Conservation (phyloP, 2,329 filamentous ascomycete species). For the Colletotrichum lupini region DNA sequence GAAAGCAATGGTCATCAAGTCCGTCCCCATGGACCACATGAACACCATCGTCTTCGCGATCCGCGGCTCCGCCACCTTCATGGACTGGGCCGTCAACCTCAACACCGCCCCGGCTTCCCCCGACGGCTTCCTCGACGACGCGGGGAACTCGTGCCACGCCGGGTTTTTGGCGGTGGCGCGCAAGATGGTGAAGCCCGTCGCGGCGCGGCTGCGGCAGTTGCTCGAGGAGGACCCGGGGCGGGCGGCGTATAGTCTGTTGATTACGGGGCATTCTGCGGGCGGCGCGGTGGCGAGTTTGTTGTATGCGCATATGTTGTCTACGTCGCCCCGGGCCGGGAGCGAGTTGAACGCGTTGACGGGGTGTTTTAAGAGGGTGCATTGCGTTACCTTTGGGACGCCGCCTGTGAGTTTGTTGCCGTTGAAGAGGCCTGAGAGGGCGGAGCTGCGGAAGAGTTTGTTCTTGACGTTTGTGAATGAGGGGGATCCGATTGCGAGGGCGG, state of each 20-base stretch:
- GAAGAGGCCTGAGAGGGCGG: slow-evolving; percentile 61
- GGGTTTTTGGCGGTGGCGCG: slow-evolving; percentile 82
- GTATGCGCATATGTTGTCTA: slow-evolving; percentile 81
- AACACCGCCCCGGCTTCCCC: slow-evolving; percentile 75
- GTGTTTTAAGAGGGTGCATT: slow-evolving; percentile 84
- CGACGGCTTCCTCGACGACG: slow-evolving; percentile 78
- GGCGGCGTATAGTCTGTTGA: slow-evolving; percentile 75
- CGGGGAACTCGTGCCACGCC: slow-evolving; percentile 80
- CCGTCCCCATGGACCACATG: slow-evolving; percentile 80
- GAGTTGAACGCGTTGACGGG: slow-evolving; percentile 77
- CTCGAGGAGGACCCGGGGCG: slow-evolving; percentile 78
- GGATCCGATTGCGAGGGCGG: slow-evolving; percentile 81
- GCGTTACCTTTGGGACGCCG: slow-evolving; percentile 86
- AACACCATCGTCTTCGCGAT: slow-evolving; percentile 87
- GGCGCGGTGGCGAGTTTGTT: slow-evolving; percentile 85
- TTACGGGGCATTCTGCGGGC: slow-evolving; percentile 89
- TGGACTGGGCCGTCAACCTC: slow-evolving; percentile 90
- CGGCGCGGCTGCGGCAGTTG: slow-evolving; percentile 74
- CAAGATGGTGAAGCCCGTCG: slow-evolving; percentile 80
- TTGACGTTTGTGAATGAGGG: slow-evolving; percentile 87
- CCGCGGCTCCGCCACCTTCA: slow-evolving; percentile 81
- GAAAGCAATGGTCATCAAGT: slow-evolving; percentile 88
- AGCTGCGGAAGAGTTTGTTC: slow-evolving; percentile 76
- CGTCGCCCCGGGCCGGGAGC: slow-evolving; percentile 63
- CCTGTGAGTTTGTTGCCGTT: slow-evolving; percentile 80